Evolutionary conservation across 306 rosid species (phyloP).

Genomic region (Astragalus membranaceus): DNA sequence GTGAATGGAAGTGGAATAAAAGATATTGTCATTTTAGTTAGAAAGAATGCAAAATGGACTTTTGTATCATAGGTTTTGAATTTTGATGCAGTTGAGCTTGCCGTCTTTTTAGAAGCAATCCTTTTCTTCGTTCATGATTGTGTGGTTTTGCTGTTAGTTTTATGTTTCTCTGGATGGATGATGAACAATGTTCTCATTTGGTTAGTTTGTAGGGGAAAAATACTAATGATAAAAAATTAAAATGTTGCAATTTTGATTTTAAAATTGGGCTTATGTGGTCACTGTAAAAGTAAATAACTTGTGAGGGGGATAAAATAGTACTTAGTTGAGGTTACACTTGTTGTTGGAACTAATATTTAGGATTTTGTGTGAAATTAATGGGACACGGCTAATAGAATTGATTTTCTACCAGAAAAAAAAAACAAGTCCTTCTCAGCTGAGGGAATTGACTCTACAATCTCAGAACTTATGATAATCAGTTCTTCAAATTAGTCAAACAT

Average conservation of each 20-base stretch:
- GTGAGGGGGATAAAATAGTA: not conserved
- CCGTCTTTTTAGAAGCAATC: not conserved
- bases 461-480: no score
- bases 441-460: not conserved
- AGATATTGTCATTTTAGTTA: not conserved
- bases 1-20: not conserved
- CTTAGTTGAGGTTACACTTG: not conserved
- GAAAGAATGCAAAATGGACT: not conserved
- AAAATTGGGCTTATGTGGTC: not conserved
- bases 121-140: not conserved
- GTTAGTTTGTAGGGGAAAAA: not conserved
- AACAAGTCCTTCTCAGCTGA: not conserved
- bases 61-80: not conserved
- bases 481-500: not conserved
- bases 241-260: not conserved
- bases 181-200: not conserved
- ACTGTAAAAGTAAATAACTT: not conserved
- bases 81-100: not conserved
- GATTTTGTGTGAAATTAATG: not conserved
- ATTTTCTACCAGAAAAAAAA: not conserved
- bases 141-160: not conserved
- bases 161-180: not conserved
- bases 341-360: not conserved
- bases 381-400: not conserved
- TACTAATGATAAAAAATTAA: not conserved